Evolutionary conservation across 345 rosid genomes (phyloP).

Genomic region (Carallia pectinifolia): DNA sequence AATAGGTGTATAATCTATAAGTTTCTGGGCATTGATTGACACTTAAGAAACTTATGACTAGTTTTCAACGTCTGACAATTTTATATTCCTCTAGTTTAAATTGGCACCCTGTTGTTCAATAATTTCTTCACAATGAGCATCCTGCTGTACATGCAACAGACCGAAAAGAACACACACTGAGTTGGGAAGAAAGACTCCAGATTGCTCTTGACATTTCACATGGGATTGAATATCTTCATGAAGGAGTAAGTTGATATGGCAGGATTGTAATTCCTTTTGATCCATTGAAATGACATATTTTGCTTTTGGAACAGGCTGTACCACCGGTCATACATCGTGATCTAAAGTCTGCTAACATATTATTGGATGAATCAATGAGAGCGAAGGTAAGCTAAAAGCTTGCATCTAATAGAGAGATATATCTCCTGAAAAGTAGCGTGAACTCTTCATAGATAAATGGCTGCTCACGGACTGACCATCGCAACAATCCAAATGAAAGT

Average conservation of each 20-base stretch:
- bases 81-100: not conserved
- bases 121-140: slow-evolving; percentile 1
- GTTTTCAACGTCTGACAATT: not conserved
- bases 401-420: not conserved
- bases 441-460: not conserved
- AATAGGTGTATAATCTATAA: too few relatives aligned
- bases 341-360: slow-evolving; percentile 86
- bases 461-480: not conserved
- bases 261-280: not conserved
- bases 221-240: slow-evolving; percentile 95
- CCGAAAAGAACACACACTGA: slow-evolving; percentile 44
- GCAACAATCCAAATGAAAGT: too few relatives aligned
- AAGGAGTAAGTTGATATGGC: slow-evolving; percentile 54
- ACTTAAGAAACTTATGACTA: not conserved
- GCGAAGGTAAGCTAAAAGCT: slow-evolving; percentile 62
- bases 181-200: slow-evolving; percentile 89
- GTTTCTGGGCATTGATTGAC: not conserved
- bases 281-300: not conserved
- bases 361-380: slow-evolving; percentile 81
- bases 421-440: not conserved
- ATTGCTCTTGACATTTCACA: slow-evolving; percentile 88
- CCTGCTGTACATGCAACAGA: slow-evolving; percentile 33
- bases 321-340: slow-evolving; percentile 97
- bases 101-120: not conserved
- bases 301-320: slow-evolving; percentile 57